Percentiles rank a stretch among this genome's conserved stretches.
Evolutionary conservation across 2,329 filamentous ascomycete species (phyloP).

Genomic region (Fusarium siculi): DNA sequence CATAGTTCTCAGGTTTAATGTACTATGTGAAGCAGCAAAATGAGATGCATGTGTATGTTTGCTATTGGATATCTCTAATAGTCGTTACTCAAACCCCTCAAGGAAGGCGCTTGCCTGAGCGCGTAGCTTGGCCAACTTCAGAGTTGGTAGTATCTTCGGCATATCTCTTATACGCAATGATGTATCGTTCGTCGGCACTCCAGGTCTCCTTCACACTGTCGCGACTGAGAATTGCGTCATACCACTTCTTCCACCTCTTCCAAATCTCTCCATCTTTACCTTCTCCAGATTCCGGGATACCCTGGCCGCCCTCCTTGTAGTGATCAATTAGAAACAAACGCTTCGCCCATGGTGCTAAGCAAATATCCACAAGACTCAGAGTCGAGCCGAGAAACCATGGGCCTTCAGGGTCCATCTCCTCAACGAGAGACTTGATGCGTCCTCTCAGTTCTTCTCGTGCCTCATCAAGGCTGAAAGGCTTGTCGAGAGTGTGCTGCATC

Average conservation of each 20-base stretch:
- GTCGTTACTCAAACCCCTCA: not conserved
- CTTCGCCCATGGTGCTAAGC: constrained; percentile 78
- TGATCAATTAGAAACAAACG: constrained; percentile 79
- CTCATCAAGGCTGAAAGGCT: constrained; percentile 60
- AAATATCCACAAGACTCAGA: constrained; percentile 76
- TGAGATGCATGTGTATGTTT: not conserved
- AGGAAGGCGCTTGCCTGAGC: constrained; percentile 71
- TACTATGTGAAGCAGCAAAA: not conserved
- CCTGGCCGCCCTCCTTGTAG: constrained; percentile 70
- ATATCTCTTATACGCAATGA: constrained; percentile 75
- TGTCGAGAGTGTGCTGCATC: constrained; percentile 64
- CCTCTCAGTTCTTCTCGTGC: constrained; percentile 67
- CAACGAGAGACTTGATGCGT: constrained; percentile 68
- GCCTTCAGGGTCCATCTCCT: constrained; percentile 65
- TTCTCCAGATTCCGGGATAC: constrained; percentile 61
- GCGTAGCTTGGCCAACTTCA: constrained; percentile 69
- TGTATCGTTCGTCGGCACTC: constrained; percentile 74
- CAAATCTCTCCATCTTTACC: constrained; percentile 71
- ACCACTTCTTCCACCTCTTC: constrained; percentile 74
- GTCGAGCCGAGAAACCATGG: constrained; percentile 75
- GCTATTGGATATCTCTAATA: too few species aligned
- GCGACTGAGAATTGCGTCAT: constrained; percentile 66
- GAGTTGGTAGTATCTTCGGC: constrained; percentile 73
- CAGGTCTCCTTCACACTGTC: constrained; percentile 74
- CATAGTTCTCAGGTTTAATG: not conserved